Evolutionary conservation across 345 rosid species (phyloP).

Genomic region (Sonneratia alba): DNA sequence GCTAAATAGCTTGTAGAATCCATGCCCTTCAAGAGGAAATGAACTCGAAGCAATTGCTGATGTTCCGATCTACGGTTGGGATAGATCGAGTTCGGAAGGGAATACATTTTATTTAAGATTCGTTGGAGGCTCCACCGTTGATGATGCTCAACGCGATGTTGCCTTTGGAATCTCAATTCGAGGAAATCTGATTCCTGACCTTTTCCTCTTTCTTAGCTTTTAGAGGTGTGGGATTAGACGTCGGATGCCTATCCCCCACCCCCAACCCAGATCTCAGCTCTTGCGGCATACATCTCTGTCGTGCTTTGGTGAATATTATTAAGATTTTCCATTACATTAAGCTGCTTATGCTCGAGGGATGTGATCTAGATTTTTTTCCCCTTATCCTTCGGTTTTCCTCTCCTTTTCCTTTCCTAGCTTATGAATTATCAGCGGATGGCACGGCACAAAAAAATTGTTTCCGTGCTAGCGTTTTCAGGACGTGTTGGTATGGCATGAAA

Average conservation of each 20-base stretch:
- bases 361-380: neutral
- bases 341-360: neutral
- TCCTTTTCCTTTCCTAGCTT: neutral
- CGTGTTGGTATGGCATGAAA: no score
- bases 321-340: neutral
- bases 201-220: neutral
- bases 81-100: neutral
- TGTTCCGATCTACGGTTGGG: neutral
- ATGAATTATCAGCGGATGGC: no score
- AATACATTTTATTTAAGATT: neutral
- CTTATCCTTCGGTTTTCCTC: neutral
- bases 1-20: neutral
- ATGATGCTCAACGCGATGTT: neutral
- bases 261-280: neutral
- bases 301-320: neutral
- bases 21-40: neutral
- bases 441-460: no score
- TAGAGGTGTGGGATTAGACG: neutral
- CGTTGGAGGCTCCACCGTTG: neutral
- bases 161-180: neutral
- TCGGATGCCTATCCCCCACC: neutral
- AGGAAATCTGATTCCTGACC: neutral
- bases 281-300: neutral
- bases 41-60: neutral
- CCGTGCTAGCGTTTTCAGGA: no score